Conservation (phyloP, 116 monocot species). For the Trichopus zeylanicus region DNA sequence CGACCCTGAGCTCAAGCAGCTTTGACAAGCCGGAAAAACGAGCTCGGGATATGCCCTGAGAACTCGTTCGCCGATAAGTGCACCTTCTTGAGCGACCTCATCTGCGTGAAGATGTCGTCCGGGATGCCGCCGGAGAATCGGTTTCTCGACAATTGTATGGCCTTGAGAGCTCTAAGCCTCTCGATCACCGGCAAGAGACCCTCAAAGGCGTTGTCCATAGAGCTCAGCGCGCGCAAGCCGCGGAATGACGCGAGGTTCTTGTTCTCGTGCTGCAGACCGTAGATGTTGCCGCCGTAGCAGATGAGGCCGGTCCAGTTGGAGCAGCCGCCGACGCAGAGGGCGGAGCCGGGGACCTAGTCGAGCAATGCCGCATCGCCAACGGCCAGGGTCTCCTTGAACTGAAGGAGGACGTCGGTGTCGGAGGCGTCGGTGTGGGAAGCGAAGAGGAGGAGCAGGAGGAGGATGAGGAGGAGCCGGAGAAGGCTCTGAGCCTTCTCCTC, state of each 20-base stretch:
- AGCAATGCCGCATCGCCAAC: conserved; percentile 7
- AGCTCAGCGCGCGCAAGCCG: conserved; percentile 39
- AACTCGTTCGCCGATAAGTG: conserved; percentile 40
- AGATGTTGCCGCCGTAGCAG: conserved; percentile 30
- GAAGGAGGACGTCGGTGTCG: conserved; percentile 16
- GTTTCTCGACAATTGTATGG: conserved; percentile 43
- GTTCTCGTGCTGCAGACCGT: conserved; percentile 42
- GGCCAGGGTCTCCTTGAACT: conserved; percentile 18
- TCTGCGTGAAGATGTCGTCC: conserved; percentile 33
- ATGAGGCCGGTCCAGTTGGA: conserved; percentile 37
- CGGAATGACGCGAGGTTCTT: conserved; percentile 27
- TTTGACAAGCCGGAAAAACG: conserved; percentile 23
- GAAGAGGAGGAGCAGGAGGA: neutral
- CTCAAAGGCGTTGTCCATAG: conserved; percentile 46
- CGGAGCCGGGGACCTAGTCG: conserved; percentile 7
- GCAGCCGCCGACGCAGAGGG: conserved; percentile 8
- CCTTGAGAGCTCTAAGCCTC: conserved; percentile 19
- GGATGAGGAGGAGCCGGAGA: neutral
- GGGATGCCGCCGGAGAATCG: conserved; percentile 47
- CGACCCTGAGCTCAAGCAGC: conserved; percentile 37
- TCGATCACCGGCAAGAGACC: conserved; percentile 37
- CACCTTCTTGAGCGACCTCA: conserved; percentile 45
- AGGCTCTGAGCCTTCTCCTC: conserved; percentile 1
- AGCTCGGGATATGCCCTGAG: conserved; percentile 47
- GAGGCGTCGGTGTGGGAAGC: neutral